Base-by-base conservation (phyloP, 192 early-diverging fungal species). In the Entomortierella parvispora region DNA sequence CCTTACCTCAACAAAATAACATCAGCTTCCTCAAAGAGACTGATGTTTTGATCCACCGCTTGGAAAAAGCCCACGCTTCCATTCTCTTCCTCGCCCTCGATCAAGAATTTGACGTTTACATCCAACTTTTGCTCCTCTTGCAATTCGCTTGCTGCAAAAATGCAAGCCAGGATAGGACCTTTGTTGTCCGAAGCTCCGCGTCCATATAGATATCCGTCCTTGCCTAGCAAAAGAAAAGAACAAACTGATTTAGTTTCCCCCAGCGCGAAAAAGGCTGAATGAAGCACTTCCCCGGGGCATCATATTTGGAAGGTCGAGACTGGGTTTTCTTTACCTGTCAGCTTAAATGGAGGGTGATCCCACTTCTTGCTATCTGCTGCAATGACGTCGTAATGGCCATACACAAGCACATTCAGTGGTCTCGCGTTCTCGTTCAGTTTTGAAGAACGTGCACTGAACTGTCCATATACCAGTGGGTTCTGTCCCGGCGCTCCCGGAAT, bases 371-470 rank as follows among this genome's bases (percentile, higher is more conserved):
- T 81, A 44, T 91, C 89, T 0, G 91, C 90, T 17, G 88, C 82
- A 83, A 94, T 92, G 9, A 94, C 93, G 69, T 94, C 93, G 62
- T 93, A 93, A 80, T 94, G 93, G 2, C 91, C 93, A 71, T 93
- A 93, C 2, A 93, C 85, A 31, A 93, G 80, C 2, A 92, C 86
- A 56, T 69, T 71, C 40, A 77, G 49, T 9, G 65, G 71, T 3
- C 64, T 52, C 0, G 37, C 51, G 4, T 61, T 53, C 1, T 49
- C 47, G 15, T 54, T 52, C 40, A 40, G 17, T 6, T 50, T 68
- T 32, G 53, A 43, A 2, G 80, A 54, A 10, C 64, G 34, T 28
- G 71, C 49, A 23, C 75, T 79, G 20, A 79, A 77, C 23, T 77
- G 58, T 8, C 84, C 91, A 61, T 90, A 90, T 2, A 93, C 92